These are phyloP conservation scores for Diutina sp. DNA, from an alignment of 1,139 yeast genomes.

Conservation along the genomic window DNA sequence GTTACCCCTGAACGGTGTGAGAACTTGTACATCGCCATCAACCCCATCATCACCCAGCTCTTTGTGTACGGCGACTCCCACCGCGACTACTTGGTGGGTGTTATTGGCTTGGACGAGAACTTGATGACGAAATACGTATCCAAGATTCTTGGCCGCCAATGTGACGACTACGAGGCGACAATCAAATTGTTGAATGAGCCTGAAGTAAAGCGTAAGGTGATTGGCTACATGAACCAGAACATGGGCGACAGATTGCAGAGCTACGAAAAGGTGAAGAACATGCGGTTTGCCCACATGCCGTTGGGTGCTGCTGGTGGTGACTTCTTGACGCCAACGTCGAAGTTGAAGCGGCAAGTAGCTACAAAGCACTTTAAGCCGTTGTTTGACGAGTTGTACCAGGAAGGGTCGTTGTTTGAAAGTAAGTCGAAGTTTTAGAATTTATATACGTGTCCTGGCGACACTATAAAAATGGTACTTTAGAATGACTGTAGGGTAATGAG, in stretches of 20 bases:
- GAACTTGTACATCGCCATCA: slow-evolving; percentile 34
- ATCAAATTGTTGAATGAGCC: background rate
- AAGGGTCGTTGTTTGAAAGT: background rate
- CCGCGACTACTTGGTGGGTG: slow-evolving; percentile 43
- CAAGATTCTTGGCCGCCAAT: background rate
- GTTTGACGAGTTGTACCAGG: background rate
- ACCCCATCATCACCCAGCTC: slow-evolving; percentile 11
- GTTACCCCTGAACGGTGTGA: slow-evolving; percentile 73
- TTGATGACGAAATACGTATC: background rate
- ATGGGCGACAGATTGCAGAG: background rate
- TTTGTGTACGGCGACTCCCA: slow-evolving; percentile 30
- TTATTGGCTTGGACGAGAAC: slow-evolving; percentile 26
- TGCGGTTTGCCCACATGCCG: background rate
- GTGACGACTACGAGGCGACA: background rate
- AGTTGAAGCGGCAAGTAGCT: slow-evolving; percentile 42
- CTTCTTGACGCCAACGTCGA: slow-evolving; percentile 67
- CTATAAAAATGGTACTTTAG: background rate
- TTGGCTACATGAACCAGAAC: background rate
- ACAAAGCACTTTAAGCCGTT: slow-evolving; percentile 3
- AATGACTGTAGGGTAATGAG: too few species aligned
- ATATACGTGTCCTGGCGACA: background rate
- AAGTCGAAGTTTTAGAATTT: background rate
- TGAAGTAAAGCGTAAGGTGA: background rate
- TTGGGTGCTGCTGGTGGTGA: slow-evolving; percentile 16
- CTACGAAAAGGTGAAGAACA: background rate